Base-by-base conservation (phyloP, 192 early-diverging fungal genomes). In the Diversispora epigaea region DNA sequence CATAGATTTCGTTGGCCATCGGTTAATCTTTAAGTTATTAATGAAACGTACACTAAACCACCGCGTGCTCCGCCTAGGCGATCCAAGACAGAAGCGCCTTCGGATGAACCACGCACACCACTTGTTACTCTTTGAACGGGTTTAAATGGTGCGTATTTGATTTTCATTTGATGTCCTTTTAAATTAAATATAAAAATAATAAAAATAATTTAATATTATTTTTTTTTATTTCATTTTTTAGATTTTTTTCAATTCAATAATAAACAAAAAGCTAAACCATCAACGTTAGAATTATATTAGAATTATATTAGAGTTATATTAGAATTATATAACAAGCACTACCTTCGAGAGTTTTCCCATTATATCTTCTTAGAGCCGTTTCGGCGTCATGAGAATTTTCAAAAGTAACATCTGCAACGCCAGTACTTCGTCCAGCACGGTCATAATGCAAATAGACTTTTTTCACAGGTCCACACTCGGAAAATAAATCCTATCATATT, bases 311-410 rank as follows among this genome's bases (percentile, higher is more conserved):
- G 0, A 49, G 6, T 10, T 49, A 49, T 49, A 49, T 50, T 17
- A 17, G 8, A 10, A 12, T 43, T 8, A 64, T 40, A 41, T 17
- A 12, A 12, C 2, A 52, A 14, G 19, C 1, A 15, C 8, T 83
- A 86, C 87, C 84, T 80, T 88, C 87, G 15, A 88, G 54, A 15
- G 80, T 76, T n/a, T 84, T 77, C 62, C 80, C 83, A 41, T 88
- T 68, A 10, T 83, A 81, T 66, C 84, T 88, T 57, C 83, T 73
- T 39, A 85, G 73, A 22, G 87, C 86, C 4, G 72, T 58, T 10
- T 76, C 77, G 44, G 87, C 84, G 72, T 83, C 82, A 6, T n/a
- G 72, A 12, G 77, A n/a, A 7, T 72, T 58, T 43, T 79, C 80
- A 77, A 86, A 88, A 32, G 68, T 63, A 25, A 87, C 69, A 21